Conservation (phyloP, 495 filamentous ascomycete genomes). For the Podospora bellae-mahoneyi region DNA sequence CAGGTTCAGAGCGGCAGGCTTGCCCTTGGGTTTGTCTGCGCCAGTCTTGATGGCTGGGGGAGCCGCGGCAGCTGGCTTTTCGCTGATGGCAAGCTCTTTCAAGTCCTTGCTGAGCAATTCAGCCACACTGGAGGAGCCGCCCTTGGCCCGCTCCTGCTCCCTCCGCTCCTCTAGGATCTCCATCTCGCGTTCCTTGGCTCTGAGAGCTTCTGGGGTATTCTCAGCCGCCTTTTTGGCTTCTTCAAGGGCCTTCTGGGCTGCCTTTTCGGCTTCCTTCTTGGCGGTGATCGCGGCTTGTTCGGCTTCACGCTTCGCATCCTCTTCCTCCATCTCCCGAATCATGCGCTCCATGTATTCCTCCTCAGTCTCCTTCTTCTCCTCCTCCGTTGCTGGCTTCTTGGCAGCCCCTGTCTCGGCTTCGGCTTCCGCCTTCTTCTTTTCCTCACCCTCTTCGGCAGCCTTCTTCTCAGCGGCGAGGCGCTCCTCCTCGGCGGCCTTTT, state of each 20-base stretch:
- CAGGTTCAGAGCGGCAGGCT: slow-evolving; percentile 79
- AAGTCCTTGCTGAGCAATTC: slow-evolving; percentile 43
- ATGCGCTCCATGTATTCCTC: slow-evolving; percentile 45
- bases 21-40: slow-evolving; percentile 55
- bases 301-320: slow-evolving; percentile 37
- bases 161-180: slow-evolving; percentile 54
- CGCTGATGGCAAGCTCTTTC: slow-evolving; percentile 41
- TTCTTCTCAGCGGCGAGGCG: slow-evolving; percentile 56
- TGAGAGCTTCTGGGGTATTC: slow-evolving; percentile 59
- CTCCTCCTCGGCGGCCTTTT: slow-evolving; percentile 57
- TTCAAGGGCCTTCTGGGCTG: slow-evolving; percentile 41
- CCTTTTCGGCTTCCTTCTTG: slow-evolving; percentile 34
- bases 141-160: slow-evolving; percentile 46
- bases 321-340: slow-evolving; percentile 31
- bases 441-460: slow-evolving; percentile 45
- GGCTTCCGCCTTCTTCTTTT: slow-evolving; percentile 44
- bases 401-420: slow-evolving; percentile 40
- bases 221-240: slow-evolving; percentile 36
- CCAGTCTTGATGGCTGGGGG: slow-evolving; percentile 51
- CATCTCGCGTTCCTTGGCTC: slow-evolving; percentile 52
- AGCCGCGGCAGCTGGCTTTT: slow-evolving; percentile 41
- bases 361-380: slow-evolving; percentile 23
- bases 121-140: slow-evolving; percentile 31
- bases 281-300: slow-evolving; percentile 29
- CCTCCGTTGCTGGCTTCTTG: slow-evolving; percentile 32